Conservation (phyloP, 176 grass and related monocot species). For the Cenchrus americanus region DNA sequence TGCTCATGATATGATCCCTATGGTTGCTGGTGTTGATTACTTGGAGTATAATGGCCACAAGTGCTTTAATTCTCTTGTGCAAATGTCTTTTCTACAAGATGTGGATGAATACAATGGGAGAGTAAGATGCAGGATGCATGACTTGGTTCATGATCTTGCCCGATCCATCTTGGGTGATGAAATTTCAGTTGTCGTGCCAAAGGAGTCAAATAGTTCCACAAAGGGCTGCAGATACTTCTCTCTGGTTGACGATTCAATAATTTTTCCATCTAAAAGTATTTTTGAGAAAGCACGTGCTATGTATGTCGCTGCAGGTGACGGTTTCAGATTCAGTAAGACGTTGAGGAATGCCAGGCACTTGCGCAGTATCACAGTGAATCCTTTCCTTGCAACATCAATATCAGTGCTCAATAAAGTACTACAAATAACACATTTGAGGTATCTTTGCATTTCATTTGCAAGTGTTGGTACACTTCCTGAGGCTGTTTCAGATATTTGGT, state of each 20-base stretch:
- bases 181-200: not conserved
- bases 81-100: slow-evolving; percentile 40
- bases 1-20: slow-evolving; percentile 32
- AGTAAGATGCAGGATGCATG: slow-evolving; percentile 41
- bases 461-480: slow-evolving; percentile 1
- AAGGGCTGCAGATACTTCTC: slow-evolving; percentile 22
- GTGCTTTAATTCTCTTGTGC: slow-evolving; percentile 33
- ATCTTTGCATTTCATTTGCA: slow-evolving; percentile 25
- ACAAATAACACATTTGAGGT: not conserved
- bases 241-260: not conserved
- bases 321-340: not conserved
- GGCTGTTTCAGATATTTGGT: slow-evolving; percentile 21
- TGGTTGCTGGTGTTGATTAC: not conserved
- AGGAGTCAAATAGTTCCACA: not conserved
- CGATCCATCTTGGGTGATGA: not conserved
- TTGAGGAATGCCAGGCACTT: not conserved
- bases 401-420: no score
- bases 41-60: not conserved
- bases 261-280: not conserved
- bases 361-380: not conserved
- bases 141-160: slow-evolving; percentile 49
- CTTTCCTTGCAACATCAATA: no score
- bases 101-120: not conserved
- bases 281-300: slow-evolving; percentile 25
- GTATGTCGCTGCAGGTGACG: not conserved